phyloP scores from a whole-genome alignment of 345 rosid species.

The Camelina neglecta region DNA sequence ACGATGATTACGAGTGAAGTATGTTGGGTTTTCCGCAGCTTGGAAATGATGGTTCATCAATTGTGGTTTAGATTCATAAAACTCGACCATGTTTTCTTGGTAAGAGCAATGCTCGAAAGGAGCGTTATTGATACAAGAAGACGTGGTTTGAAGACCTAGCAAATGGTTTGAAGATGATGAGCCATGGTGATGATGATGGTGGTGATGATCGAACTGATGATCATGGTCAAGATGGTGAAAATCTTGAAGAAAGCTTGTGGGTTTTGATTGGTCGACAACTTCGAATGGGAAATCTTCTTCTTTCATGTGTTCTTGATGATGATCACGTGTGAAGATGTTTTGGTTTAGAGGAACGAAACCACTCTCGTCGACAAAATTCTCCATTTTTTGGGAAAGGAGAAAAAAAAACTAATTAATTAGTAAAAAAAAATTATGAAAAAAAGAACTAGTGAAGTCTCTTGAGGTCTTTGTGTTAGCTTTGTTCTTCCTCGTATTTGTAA shows the following conservation, averaged over 20 bases:
- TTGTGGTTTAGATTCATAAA: slow-evolving; percentile 64
- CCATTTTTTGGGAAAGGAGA: slow-evolving; percentile 36
- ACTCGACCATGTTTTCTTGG: slow-evolving; percentile 44
- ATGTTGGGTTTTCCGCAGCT: slow-evolving; percentile 19
- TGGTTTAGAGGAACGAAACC: slow-evolving; percentile 39
- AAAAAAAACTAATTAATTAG: slow-evolving; percentile 45
- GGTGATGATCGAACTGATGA: slow-evolving; percentile 41
- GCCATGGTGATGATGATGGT: slow-evolving; percentile 29
- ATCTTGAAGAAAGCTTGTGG: slow-evolving; percentile 58
- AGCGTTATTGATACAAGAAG: slow-evolving; percentile 44
- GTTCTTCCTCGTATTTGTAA: slow-evolving; percentile 42
- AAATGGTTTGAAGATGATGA: slow-evolving; percentile 52
- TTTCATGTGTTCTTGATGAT: slow-evolving; percentile 46
- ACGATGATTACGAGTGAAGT: slow-evolving; percentile 31
- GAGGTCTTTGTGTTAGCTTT: slow-evolving; percentile 31
- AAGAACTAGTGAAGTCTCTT: slow-evolving; percentile 1
- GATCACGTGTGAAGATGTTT: slow-evolving; percentile 40
- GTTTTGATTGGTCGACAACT: slow-evolving; percentile 44
- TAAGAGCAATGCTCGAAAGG: slow-evolving; percentile 56
- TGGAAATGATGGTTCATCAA: slow-evolving; percentile 53
- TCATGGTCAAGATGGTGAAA: slow-evolving; percentile 56
- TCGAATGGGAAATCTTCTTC: slow-evolving; percentile 50
- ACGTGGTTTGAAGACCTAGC: slow-evolving; percentile 46
- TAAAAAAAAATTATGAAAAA: slow-evolving; percentile 1
- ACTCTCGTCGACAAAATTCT: slow-evolving; percentile 36